Base-by-base conservation (phyloP, 805 yeast species). In the Starmerella powellii region DNA sequence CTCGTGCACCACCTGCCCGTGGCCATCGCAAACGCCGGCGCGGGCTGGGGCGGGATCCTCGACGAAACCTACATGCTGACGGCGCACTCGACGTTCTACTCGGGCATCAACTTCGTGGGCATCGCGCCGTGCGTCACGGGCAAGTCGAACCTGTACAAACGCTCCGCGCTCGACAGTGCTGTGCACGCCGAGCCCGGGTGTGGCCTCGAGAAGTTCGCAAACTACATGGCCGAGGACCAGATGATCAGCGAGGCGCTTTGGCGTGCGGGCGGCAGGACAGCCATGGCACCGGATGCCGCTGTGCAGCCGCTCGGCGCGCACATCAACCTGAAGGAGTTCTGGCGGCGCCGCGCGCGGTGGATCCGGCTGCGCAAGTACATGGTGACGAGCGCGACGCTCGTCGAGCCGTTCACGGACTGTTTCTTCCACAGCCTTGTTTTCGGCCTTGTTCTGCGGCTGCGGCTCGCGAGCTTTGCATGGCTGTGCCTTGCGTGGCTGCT, bases 51-150 rank as follows among this genome's bases (percentile, higher is more conserved):
- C 10, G 74, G 85, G 10, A 66, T 71, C 51, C 64, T 84, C 32
- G 95, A 85, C 61, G 94, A 85, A 60, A 77, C 83, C 82, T 85
- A 84, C 57, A 63, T 85, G 53, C 68, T 79, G 39, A 78, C 94
- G 0, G 74, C 94, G 1, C 95, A 85, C 62, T 76, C 87, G 40
- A 83, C 83, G 61, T 84, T 86, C 58, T 85, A 85, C 58, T 76
- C 78, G 5, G 77, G 84, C 26, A 74, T 85, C 55, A 85, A 85
- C 57, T 74, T 76, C 46, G 63, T 79, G 8, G 72, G 78, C 4
- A 61, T 82, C 27, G 94, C 94, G 0, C 93, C 95, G 0, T 85
- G 95, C 61, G 91, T 85, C 33, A 85, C 81, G 66, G 95, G 95
- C 8, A 85, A 86, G 56, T 80, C 91, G 8, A 85, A 85, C 55